Evolutionary conservation across 768 basidiomycete species (phyloP).

Genomic region (Asterophora lycoperdoides): DNA sequence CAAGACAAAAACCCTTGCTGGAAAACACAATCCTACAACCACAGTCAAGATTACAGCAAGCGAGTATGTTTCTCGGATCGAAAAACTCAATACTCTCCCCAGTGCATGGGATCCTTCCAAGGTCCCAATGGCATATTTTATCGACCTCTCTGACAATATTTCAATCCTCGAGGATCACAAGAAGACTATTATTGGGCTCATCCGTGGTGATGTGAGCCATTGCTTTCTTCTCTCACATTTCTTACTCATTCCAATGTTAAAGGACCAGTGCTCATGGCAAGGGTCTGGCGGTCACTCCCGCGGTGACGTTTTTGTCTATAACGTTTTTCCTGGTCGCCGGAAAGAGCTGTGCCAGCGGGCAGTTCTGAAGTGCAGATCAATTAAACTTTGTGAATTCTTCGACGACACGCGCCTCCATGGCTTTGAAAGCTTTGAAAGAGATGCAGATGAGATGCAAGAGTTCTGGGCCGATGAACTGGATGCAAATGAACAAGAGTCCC

Average conservation of each 20-base stretch:
- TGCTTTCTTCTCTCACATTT: background rate
- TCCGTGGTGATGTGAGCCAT: background rate
- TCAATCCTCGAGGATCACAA: background rate
- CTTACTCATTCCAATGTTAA: background rate
- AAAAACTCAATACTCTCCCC: background rate
- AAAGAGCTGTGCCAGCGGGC: background rate
- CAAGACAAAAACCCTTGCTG: background rate
- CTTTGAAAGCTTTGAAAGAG: background rate
- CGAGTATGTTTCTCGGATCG: background rate
- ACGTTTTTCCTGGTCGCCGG: background rate
- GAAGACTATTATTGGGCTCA: background rate
- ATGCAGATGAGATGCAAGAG: slow-evolving; percentile 1
- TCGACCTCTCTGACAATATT: background rate
- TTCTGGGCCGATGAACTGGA: background rate
- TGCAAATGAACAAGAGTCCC: background rate
- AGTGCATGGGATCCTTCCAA: background rate
- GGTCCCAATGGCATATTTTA: background rate
- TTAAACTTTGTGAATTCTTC: background rate
- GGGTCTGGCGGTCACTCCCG: background rate
- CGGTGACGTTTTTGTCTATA: background rate
- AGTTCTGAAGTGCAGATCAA: background rate
- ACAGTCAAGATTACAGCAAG: background rate
- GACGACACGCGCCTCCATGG: background rate
- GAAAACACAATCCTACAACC: background rate
- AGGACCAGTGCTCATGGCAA: slow-evolving; percentile 2